Evolutionary conservation across 2,329 filamentous ascomycete species (phyloP), one percentile per base, ranked within the genome.

Genomic region (Tolypocladium amazonense): DNA sequence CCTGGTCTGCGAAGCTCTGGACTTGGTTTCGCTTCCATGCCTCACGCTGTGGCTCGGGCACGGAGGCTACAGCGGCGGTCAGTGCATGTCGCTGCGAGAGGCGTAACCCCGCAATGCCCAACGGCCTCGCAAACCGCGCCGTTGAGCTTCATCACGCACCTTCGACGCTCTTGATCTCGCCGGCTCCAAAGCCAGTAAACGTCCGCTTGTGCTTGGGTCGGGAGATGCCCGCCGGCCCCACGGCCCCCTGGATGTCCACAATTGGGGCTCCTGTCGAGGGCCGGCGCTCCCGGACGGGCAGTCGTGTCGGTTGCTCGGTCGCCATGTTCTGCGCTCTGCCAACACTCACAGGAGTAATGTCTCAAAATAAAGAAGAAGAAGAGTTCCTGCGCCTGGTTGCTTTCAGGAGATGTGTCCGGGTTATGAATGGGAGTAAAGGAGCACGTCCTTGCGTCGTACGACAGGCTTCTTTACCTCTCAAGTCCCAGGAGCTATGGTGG

Each of bases 131-230:
- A 50, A 30, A 20, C 5, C 2, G 45, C 45, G 33, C 25, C 27
- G 47, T 8, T 15, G 15, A 52, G 47, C 2, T 20, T n/a, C 50
- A 7, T 53, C 27, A 65, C 77, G 77, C 86, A 79, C 92, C 91
- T 78, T 97, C 92, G 56, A 97, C 90, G 68, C 77, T 88, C 80
- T 96, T 97, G 79, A 97, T 97, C 72, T 99, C 94, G 41, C 84
- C 80, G 35, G 92, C 83, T 39, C 92, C 92, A 71, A 97, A 94
- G 11, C 94, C 94, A 12, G 94, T 99, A 65, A 90, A 89, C n/a
- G 93, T 97, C 66, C 94, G 86, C 81, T 91, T 97, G 79, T 99
- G 94, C 79, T 97, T 99, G 54, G 94, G 94, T 62, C 94, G 84
- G 33, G 83, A 85, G 76, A 89, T 87, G 72, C 95, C 93, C 50